Evolutionary conservation across 495 filamentous ascomycete genomes (phyloP).

Genomic region (Pyrenula massariospora): DNA sequence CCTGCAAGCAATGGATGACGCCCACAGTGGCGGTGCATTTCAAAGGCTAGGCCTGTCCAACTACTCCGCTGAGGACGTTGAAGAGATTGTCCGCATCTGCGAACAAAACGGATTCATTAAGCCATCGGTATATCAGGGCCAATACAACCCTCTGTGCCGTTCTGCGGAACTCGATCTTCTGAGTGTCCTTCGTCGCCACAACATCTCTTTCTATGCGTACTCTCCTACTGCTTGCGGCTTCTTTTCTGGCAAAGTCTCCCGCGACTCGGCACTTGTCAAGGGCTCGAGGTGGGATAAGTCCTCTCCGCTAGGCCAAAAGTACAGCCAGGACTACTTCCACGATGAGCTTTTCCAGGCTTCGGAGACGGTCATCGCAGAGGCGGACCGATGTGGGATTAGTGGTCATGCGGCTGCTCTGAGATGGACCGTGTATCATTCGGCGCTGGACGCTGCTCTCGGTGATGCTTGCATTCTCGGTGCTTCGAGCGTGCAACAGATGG

Average conservation of each 20-base stretch:
- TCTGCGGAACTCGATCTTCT: constrained; percentile 30
- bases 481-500: constrained; percentile 20
- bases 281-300: constrained; percentile 7
- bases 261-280: neutral
- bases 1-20: constrained; percentile 23
- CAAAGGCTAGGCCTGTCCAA: constrained; percentile 33
- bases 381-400: constrained; percentile 15
- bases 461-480: constrained; percentile 33
- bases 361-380: constrained; percentile 4
- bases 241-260: constrained; percentile 12
- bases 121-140: constrained; percentile 36
- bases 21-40: constrained; percentile 25
- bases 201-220: constrained; percentile 32
- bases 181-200: constrained; percentile 28
- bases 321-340: constrained; percentile 1
- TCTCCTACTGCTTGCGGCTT: constrained; percentile 20
- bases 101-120: constrained; percentile 26
- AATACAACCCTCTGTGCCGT: constrained; percentile 31
- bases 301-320: constrained; percentile 1
- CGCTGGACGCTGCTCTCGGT: constrained; percentile 12
- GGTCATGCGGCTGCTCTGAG: constrained; percentile 25
- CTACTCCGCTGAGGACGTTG: constrained; percentile 29
- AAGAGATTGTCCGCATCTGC: constrained; percentile 27
- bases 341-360: neutral
- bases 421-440: constrained; percentile 25